Base-by-base conservation (phyloP, 352 stramenopile species). In the Globisporangium radiosum region DNA sequence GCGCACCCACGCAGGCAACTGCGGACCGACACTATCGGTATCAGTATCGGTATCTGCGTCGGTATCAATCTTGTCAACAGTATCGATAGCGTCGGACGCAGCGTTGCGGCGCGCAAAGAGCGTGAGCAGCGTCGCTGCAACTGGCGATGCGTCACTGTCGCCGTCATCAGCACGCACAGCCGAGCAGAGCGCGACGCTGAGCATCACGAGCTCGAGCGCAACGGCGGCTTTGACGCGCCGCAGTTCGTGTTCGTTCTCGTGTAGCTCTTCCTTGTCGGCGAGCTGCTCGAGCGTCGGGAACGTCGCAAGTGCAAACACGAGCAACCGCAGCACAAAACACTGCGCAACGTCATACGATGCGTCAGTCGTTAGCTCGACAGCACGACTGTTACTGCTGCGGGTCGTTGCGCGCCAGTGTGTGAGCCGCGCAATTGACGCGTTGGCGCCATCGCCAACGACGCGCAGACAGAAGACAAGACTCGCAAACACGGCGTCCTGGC, bases 221-320 rank as follows among this genome's bases (percentile, higher is more conserved):
- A 90, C 57, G 0, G 73, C 60, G 37, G 69, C 65, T 38, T 81
- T 81, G 8, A 76, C 72, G n/a, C 52, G 64, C 37, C 64, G 62
- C 7, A 88, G 54, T 36, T 81, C 76, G 14, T 86, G 73, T 72
- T 88, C 76, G 36, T 91, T 75, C 44, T 91, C 81, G 63, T 77
- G 78, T 14, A 91, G 55, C 55, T 88, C 73, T n/a, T 88, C 78
- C 25, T 76, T 81, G 50, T 85, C 77, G 9, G 72, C 69, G 8
- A 85, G 68, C 6, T 60, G 56, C 17, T 90, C 65, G 5, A 90
- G 69, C 47, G 58, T 70, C 7, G 76, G 76, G 5, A 85, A 75
- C 57, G 71, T 75, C 40, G 88, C 60, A 36, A 91, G 70, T 7
- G 87, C 74, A 57, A 86, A 89, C 38, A 83, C 65, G 7, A 91